Evolutionary conservation across 176 grass and related monocot genomes (phyloP).

Genomic region (Rhipidocladum racemiflorum): DNA sequence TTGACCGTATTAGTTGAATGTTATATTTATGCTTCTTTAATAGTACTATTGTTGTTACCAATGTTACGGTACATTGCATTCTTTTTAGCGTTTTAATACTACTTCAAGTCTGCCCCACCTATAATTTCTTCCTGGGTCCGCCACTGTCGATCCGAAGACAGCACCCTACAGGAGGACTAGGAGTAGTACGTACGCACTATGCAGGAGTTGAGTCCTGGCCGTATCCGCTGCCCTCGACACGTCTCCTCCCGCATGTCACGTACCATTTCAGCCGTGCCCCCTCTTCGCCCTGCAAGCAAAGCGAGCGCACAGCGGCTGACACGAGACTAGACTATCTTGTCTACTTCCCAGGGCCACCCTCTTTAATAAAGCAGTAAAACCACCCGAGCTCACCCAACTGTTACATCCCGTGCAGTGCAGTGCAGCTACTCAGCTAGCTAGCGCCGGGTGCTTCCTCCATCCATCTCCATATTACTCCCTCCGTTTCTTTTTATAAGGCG

Average conservation of each 20-base stretch:
- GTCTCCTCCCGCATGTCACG: slow-evolving; percentile 28
- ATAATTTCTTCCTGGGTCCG: too few relatives aligned
- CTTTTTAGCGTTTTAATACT: too few relatives aligned
- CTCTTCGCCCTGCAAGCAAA: slow-evolving; percentile 1
- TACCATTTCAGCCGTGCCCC: slow-evolving; percentile 13
- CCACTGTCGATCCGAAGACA: not conserved
- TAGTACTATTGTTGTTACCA: too few relatives aligned
- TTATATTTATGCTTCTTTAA: too few relatives aligned
- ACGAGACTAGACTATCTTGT: slow-evolving; percentile 39
- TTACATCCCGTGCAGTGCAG: slow-evolving; percentile 16
- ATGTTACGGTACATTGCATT: too few relatives aligned
- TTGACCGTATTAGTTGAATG: too few relatives aligned
- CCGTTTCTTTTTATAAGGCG: too few relatives aligned
- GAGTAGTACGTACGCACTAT: not conserved
- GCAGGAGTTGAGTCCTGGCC: not conserved
- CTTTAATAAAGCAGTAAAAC: not conserved
- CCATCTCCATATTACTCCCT: too few relatives aligned
- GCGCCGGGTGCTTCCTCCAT: not conserved
- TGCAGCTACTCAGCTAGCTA: too few relatives aligned
- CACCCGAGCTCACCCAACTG: not conserved
- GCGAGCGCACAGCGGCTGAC: not conserved
- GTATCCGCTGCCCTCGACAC: slow-evolving; percentile 30
- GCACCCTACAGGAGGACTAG: not conserved
- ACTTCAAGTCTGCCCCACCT: too few relatives aligned
- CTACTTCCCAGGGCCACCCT: not conserved